Conservation (phyloP, 164 flowering plant species). For the Annona squamosa region DNA sequence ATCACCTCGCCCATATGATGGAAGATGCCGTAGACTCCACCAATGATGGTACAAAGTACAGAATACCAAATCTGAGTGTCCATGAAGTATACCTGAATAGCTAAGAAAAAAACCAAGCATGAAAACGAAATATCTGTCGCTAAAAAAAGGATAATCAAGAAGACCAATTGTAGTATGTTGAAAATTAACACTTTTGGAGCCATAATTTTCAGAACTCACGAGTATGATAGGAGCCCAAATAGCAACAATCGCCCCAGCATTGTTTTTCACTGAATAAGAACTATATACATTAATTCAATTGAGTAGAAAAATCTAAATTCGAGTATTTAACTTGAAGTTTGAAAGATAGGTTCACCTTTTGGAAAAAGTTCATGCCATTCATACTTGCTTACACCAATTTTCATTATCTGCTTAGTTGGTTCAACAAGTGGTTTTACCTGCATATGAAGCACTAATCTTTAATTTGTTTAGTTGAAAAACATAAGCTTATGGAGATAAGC, state of each 20-base stretch:
- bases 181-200: not conserved
- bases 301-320: not conserved
- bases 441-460: constrained; percentile 10
- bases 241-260: constrained; percentile 85
- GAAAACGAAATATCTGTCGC: not conserved
- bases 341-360: constrained; percentile 38
- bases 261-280: constrained; percentile 57
- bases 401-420: constrained; percentile 82
- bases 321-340: not conserved
- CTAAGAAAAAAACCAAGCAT: constrained; percentile 3
- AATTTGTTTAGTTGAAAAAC: not conserved
- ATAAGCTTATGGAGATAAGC: not conserved
- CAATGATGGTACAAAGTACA: constrained; percentile 41
- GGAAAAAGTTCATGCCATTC: constrained; percentile 95
- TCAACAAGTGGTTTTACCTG: constrained; percentile 87
- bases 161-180: not conserved
- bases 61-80: constrained; percentile 59
- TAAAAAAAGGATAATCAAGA: not conserved
- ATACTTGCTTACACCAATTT: constrained; percentile 48
- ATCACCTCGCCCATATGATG: constrained; percentile 95
- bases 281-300: constrained; percentile 1
- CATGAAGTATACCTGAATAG: constrained; percentile 47
- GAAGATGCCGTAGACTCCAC: constrained; percentile 48
- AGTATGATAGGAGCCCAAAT: constrained; percentile 90
- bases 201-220: constrained; percentile 42